Base-by-base conservation (phyloP, 345 rosid genomes). In the Gynandropsis gynandra region DNA sequence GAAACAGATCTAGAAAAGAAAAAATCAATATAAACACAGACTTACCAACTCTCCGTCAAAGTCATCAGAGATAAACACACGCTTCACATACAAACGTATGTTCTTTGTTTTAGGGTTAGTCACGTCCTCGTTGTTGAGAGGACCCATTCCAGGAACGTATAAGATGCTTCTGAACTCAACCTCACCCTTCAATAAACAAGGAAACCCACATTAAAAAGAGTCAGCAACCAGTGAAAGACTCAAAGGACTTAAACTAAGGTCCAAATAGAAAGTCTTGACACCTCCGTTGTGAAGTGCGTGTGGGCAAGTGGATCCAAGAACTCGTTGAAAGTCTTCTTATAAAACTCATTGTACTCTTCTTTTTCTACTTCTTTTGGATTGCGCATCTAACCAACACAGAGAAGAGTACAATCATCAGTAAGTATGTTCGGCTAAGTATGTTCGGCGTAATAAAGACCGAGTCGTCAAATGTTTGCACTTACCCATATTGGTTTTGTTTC, bases 31-130 rank as follows among this genome's bases (percentile, higher is more conserved):
- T 18, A 15, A 20, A 47, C 11, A 42, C 12, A 10, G 38, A 47
- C 72, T 75, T 54, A 92, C 98, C 83, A 92, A 77, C 71, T 92
- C 99, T 63, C 99, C 99, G 72, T 93, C 99, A 72, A 93, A 93
- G 75, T 93, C 99, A 76, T 93, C 97, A 14, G 97, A 93, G 72
- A 93, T 93, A 65, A 93, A 93, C 42, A 93, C 99, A 13, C 99
- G 86, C 72, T 93, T 93, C 49, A 93, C 99, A 59, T 83, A 78
- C 62, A 88, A 55, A 1, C 96, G 82, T 40, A 88, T 88, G 51
- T 88, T 88, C 72, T 93, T 93, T 31, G 97, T 80, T 59, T 93
- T 93, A 1, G 99, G 90, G 58, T 85, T 93, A 7, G 76, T 59
- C 1, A 83, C 80, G 3, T 88, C 97, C 66, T 93, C 97, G 13